Evolutionary conservation across 202 grass and related monocot genomes (phyloP).

Genomic region (Panicum virgatum): DNA sequence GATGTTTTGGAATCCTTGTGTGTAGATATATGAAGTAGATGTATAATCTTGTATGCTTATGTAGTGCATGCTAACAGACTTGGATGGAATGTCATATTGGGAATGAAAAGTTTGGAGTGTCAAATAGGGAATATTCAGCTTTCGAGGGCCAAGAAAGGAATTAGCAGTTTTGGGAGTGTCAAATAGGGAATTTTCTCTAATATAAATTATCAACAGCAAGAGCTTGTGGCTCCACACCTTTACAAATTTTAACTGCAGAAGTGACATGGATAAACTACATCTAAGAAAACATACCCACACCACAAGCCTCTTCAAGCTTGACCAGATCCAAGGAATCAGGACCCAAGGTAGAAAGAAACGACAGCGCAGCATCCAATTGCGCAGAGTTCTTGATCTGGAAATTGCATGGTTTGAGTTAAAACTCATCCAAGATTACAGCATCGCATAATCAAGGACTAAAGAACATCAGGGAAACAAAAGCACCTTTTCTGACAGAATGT

Average conservation of each 20-base stretch:
- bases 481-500: constrained; percentile 75
- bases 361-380: constrained; percentile 74
- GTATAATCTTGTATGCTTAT: no score
- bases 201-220: background rate
- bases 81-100: no score
- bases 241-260: background rate
- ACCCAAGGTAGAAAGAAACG: constrained; percentile 68
- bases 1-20: no score
- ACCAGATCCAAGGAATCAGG: constrained; percentile 59
- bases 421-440: background rate
- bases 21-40: no score
- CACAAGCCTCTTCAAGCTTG: constrained; percentile 86
- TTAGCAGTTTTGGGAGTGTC: no score
- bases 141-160: no score
- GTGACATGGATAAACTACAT: background rate
- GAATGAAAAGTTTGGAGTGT: no score
- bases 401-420: constrained; percentile 16
- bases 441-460: no score
- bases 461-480: background rate
- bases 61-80: no score
- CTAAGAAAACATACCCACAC: constrained; percentile 60
- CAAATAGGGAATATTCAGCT: no score
- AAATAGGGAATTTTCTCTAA: no score
- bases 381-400: constrained; percentile 83
- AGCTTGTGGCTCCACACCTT: background rate